Base-by-base conservation (phyloP, 2,329 filamentous ascomycete species). In the Fusarium brevicatenulatum region DNA sequence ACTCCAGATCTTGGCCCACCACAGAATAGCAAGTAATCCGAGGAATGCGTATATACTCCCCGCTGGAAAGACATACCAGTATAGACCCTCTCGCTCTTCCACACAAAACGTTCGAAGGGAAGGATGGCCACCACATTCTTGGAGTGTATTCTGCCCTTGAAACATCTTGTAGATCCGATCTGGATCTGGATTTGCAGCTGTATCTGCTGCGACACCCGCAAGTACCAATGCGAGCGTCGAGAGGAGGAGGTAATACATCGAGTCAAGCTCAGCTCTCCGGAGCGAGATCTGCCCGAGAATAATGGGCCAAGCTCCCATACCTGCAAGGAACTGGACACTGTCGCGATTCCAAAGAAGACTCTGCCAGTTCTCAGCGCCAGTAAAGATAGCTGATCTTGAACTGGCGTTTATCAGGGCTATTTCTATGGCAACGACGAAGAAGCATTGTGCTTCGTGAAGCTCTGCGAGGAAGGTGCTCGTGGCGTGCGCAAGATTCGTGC, bases 391-490 rank as follows among this genome's bases (percentile, higher is more conserved):
- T 0, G 57, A 42, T 0, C 30, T 15, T 0, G 63, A 68, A 9
- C 32, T 64, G 1, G 57, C 44, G 9, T 57, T 56, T 7, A 72
- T 34, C 0, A 72, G 13, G 0, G 68, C 69, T 4, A 68, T 65
- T 7, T 55, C 68, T 0, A 71, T 61, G 9, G 58, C 69, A 1
- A 34, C 32, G 4, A 72, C 49, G 6, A 71, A 61, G 21, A 72
- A 72, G 15, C 69, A 71, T 2, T 72, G 69, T 3, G 63, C 58
- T 60, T 72, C 68, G 10, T 71, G 69, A 9, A 72, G 34, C n/a
- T 72, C 69, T 13, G 64, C 68, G 1, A 72, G 63, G 18, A 71
- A 68, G 0, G 63, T 72, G 42, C 47, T 64, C 0, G 69, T 72
- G 2, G 63, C 69, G 4, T 63, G 25, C 4, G 63, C n/a, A 6